A percentile compares a stretch with the other conserved stretches of the same genome.
phyloP scores from a whole-genome alignment of 164 flowering plant genomes.

The Berberis thunbergii region DNA sequence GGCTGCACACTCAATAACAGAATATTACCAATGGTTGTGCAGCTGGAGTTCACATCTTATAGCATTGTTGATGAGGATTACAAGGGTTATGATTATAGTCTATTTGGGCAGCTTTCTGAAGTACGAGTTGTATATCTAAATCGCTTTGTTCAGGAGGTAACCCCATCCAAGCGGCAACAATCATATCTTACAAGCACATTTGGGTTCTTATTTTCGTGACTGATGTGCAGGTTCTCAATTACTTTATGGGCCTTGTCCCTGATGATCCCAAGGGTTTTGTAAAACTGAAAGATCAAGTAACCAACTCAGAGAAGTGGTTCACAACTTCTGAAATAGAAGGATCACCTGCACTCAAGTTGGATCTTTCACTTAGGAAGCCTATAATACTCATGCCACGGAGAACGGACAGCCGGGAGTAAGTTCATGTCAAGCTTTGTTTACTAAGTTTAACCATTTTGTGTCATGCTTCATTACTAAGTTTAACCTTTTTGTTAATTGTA shows the following conservation, averaged over 20 bases:
- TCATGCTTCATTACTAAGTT: background rate
- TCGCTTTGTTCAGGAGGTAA: conserved; percentile 96
- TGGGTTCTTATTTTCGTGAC: conserved; percentile 9
- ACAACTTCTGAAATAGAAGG: conserved; percentile 82
- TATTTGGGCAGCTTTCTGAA: conserved; percentile 88
- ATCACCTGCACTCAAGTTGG: conserved; percentile 88
- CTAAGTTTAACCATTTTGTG: background rate
- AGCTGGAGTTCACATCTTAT: conserved; percentile 77
- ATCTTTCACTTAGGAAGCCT: conserved; percentile 79
- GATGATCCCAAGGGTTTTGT: conserved; percentile 43
- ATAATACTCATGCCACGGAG: conserved; percentile 85
- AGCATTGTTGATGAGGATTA: conserved; percentile 75
- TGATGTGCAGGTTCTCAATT: conserved; percentile 54
- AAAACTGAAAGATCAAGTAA: conserved; percentile 70
- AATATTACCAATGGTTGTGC: conserved; percentile 13
- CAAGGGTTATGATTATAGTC: conserved; percentile 83
- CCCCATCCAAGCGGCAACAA: background rate
- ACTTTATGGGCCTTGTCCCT: conserved; percentile 89
- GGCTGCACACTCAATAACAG: background rate
- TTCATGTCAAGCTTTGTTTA: background rate
- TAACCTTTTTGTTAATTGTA: no score
- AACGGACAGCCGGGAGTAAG: conserved; percentile 85
- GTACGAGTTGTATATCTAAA: conserved; percentile 82
- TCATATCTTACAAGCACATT: background rate
- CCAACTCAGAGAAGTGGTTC: conserved; percentile 89